These are phyloP conservation scores for Neopestalotiopsis sp. DNA, from an alignment of 2,329 filamentous ascomycete species.

Conservation along the genomic window DNA sequence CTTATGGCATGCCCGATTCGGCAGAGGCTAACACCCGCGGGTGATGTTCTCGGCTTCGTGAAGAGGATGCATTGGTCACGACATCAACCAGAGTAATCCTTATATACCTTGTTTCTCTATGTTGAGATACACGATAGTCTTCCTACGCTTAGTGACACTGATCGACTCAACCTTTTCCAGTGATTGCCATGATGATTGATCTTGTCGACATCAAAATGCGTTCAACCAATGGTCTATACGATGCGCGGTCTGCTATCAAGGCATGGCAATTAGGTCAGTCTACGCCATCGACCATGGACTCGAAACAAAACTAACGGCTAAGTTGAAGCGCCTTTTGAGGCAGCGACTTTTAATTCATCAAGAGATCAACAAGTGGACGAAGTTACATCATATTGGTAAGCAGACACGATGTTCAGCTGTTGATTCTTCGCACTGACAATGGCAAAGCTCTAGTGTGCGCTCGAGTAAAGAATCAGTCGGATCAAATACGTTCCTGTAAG, in stretches of 20 bases:
- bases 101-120: background rate
- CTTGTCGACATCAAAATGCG: background rate
- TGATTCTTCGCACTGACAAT: background rate
- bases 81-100: background rate
- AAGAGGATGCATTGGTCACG: background rate
- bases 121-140: too few species aligned
- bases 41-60: background rate
- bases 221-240: background rate
- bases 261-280: conserved; percentile 4
- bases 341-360: background rate
- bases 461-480: background rate
- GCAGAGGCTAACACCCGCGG: background rate
- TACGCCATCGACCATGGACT: background rate
- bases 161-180: background rate
- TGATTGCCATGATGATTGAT: background rate
- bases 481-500: conserved; percentile 7
- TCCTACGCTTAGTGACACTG: too few species aligned
- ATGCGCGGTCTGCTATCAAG: background rate
- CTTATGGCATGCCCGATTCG: background rate
- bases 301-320: background rate
- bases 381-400: background rate
- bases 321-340: background rate
- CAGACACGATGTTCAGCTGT: background rate
- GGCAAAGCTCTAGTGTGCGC: background rate
- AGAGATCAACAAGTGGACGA: background rate